These are phyloP conservation scores for Cicer judaicum DNA, from an alignment of 306 rosid genomes.

Conservation along the genomic window DNA sequence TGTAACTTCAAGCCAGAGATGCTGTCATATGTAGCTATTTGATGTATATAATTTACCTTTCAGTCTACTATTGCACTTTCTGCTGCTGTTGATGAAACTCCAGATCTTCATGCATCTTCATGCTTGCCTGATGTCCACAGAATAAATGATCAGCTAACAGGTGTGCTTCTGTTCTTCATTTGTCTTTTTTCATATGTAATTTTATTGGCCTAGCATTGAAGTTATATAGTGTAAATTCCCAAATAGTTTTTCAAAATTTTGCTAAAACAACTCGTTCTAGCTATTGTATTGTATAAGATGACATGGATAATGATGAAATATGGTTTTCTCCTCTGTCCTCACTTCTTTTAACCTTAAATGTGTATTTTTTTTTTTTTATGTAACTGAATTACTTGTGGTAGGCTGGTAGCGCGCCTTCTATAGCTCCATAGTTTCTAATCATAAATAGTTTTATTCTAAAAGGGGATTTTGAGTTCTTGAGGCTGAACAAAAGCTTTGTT, in stretches of 20 bases:
- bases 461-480: slow-evolving; percentile 5
- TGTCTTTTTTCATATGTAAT: background rate
- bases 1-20: slow-evolving; percentile 16
- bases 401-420: background rate
- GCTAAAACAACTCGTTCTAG: slow-evolving; percentile 17
- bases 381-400: background rate
- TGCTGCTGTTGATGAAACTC: slow-evolving; percentile 48
- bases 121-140: slow-evolving; percentile 67
- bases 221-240: slow-evolving; percentile 5
- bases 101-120: slow-evolving; percentile 41
- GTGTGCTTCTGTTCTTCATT: slow-evolving; percentile 46
- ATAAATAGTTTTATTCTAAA: slow-evolving; percentile 7
- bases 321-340: background rate
- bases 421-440: slow-evolving; percentile 14
- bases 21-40: slow-evolving; percentile 22
- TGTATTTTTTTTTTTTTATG: slow-evolving; percentile 14
- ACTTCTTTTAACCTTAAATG: slow-evolving; percentile 2
- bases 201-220: slow-evolving; percentile 5
- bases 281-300: slow-evolving; percentile 6
- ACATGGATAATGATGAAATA: slow-evolving; percentile 1
- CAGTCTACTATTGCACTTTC: slow-evolving; percentile 54
- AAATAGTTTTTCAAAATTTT: slow-evolving; percentile 1
- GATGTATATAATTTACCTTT: slow-evolving; percentile 32
- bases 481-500: slow-evolving; percentile 9
- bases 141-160: slow-evolving; percentile 68